Evolutionary conservation across 129 eudicot genomes (phyloP).

Genomic region (Saussurea involucrata): DNA sequence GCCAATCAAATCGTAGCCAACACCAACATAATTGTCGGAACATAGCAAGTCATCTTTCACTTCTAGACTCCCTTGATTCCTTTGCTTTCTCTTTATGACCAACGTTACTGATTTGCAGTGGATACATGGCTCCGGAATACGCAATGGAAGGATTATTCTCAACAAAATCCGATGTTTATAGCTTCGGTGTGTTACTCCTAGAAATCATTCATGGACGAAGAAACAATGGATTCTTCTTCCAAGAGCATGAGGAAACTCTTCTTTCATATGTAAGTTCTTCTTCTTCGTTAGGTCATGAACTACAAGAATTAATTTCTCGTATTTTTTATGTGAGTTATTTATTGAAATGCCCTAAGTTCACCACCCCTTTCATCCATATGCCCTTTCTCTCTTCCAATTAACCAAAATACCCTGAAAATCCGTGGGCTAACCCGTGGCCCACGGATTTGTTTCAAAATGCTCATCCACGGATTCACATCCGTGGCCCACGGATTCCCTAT

Average conservation of each 20-base stretch:
- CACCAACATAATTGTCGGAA: slow-evolving; percentile 34
- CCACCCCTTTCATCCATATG: too few species aligned
- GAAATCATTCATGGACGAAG: not conserved
- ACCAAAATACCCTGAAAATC: too few species aligned
- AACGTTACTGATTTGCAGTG: not conserved
- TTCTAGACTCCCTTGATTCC: not conserved
- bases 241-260: slow-evolving; percentile 3
- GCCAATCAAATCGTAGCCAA: slow-evolving; percentile 11
- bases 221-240: not conserved
- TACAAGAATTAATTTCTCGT: too few species aligned
- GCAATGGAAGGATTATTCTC: not conserved
- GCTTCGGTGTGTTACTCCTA: not conserved
- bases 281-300: not conserved
- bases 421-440: too few species aligned
- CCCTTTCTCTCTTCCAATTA: too few species aligned
- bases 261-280: not conserved
- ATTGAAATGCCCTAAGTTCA: too few species aligned
- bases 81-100: not conserved
- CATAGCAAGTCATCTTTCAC: slow-evolving; percentile 23
- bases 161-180: not conserved
- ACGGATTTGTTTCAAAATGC: too few species aligned
- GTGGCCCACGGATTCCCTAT: too few species aligned
- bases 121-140: not conserved
- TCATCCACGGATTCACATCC: too few species aligned
- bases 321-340: too few species aligned